Evolutionary conservation across 768 basidiomycete species (phyloP), one percentile per base, ranked within the genome.

Genomic region (Tylopilus felleus): DNA sequence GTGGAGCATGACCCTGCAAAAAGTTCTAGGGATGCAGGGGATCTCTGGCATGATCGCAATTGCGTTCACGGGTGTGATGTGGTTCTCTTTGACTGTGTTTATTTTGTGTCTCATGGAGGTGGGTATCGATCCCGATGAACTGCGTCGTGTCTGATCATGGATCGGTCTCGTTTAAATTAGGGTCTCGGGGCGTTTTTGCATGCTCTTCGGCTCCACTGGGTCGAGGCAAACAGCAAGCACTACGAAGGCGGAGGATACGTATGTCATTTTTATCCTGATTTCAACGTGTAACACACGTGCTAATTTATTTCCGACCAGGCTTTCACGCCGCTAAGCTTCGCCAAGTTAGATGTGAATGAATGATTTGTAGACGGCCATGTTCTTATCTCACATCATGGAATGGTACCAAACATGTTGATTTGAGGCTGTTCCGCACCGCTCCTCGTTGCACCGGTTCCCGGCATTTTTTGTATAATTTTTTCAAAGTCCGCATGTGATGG

Each of bases 101-200:
- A 81, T 96, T 60, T 77, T 99, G 60, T 94, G 92, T 77, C 67
- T 96, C 60, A 99, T 99, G 90, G 97, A 99, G 86, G 92, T 93
- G 65, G 53, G 87, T 49, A 10, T 22, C 21, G 46, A 36, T 53
- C 35, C 27, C 45, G 47, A 60, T 47, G 47, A 60, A 65, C 65
- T 69, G 63, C 29, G 52, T 27, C n/a, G 38, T 28, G 28, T 56
- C 52, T 60, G 59, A 63, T 36, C 22, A 41, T 27, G 42, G 48
- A 43, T 38, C 51, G 33, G 46, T 36, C 5, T 49, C 23, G 23
- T 52, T 51, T 38, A 55, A 55, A 56, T 46, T 63, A 94, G 90
- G 94, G 96, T 61, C 78, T 98, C 31, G 93, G 90, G 64, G 96
- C 96, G 35, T 98, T 98, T 77, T 73, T 98, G 71, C 96, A 98